phyloP scores from a whole-genome alignment of 768 basidiomycete genomes.

The Psilocybe cubensis region DNA sequence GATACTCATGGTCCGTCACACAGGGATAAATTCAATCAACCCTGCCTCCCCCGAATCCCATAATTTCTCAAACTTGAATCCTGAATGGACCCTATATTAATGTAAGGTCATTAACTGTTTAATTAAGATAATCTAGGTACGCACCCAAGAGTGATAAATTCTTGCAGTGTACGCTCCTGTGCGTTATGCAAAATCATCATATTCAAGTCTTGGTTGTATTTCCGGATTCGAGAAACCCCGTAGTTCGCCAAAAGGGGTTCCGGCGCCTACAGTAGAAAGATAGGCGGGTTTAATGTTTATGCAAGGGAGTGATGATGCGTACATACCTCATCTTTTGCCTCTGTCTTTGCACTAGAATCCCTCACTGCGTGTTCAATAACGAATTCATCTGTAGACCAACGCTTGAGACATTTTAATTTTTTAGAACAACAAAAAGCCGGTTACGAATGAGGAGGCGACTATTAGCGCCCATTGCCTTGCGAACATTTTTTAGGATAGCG shows the following conservation, averaged over 20 bases:
- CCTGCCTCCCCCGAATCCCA: slow-evolving; percentile 15
- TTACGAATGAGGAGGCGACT: slow-evolving; percentile 42
- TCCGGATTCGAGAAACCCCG: slow-evolving; percentile 41
- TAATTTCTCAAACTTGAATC: slow-evolving; percentile 10
- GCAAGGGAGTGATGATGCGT: not conserved
- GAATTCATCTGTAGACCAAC: slow-evolving; percentile 34
- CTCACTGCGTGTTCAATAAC: slow-evolving; percentile 34
- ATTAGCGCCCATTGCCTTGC: slow-evolving; percentile 34
- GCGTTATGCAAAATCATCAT: slow-evolving; percentile 48
- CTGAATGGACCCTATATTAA: not conserved
- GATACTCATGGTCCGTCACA: too few relatives aligned
- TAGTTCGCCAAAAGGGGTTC: slow-evolving; percentile 52
- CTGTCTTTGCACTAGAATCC: not conserved
- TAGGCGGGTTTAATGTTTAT: not conserved
- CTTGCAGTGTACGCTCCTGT: slow-evolving; percentile 44
- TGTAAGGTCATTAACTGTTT: not conserved
- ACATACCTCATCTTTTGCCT: not conserved
- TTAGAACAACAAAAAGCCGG: slow-evolving; percentile 8
- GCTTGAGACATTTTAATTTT: too few relatives aligned
- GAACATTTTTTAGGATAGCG: slow-evolving; percentile 37
- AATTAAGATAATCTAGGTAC: not conserved
- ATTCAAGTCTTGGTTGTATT: slow-evolving; percentile 48
- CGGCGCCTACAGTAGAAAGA: slow-evolving; percentile 32
- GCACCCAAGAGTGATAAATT: slow-evolving; percentile 37
- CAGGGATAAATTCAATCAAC: slow-evolving; percentile 13